Conservation (phyloP, 495 filamentous ascomycete genomes). For the Hypoxylon cercidicola region DNA sequence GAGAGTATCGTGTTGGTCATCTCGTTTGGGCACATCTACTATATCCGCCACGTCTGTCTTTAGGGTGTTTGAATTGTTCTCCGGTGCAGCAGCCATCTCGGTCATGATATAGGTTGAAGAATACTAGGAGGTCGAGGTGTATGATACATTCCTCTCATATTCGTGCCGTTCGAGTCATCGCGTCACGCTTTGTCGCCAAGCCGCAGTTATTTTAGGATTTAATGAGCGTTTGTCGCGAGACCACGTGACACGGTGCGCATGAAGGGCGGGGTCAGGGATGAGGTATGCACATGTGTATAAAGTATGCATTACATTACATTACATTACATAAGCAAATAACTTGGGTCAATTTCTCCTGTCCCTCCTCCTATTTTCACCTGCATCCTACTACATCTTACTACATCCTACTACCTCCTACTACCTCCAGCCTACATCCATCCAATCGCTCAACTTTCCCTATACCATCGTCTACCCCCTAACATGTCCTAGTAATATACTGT, state of each 20-base stretch:
- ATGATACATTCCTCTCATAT: constrained; percentile 14
- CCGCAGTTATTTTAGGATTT: not conserved
- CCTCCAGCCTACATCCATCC: too few species aligned
- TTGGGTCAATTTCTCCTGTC: too few species aligned
- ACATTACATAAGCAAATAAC: too few species aligned
- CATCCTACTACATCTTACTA: too few species aligned
- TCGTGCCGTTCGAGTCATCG: not conserved
- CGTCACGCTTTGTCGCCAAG: constrained; percentile 1
- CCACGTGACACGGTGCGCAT: too few species aligned
- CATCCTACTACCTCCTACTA: too few species aligned
- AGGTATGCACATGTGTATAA: too few species aligned
- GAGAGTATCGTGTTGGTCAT: constrained; percentile 54
- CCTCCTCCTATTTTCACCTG: too few species aligned
- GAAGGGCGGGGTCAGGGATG: too few species aligned
- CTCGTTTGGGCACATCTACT: constrained; percentile 22
- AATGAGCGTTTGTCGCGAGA: too few species aligned
- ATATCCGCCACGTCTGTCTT: constrained; percentile 6
- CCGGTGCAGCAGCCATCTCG: constrained; percentile 1
- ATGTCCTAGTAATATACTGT: not conserved
- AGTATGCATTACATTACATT: too few species aligned
- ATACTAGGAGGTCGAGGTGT: constrained; percentile 2
- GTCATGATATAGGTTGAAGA: constrained; percentile 18
- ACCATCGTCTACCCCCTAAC: not conserved
- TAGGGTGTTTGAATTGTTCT: constrained; percentile 6
- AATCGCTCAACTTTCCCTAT: too few species aligned